phyloP scores from a whole-genome alignment of 2,329 filamentous ascomycete genomes.

The Aspergillus calidoustus region DNA sequence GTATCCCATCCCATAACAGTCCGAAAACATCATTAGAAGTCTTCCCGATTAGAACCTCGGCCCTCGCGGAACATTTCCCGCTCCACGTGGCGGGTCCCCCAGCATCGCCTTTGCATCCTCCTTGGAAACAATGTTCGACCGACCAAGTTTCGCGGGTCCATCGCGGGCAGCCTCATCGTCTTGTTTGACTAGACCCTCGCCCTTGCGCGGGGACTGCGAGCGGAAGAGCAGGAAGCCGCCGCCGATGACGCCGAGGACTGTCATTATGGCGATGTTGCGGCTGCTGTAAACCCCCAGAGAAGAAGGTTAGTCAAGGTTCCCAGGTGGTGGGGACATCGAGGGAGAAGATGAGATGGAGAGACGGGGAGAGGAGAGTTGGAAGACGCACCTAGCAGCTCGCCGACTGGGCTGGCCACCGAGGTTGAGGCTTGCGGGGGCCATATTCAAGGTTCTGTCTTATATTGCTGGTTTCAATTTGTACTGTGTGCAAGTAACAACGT shows the following conservation, averaged over 20 bases:
- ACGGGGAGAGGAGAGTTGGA: too few relatives aligned
- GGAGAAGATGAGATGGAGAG: not conserved
- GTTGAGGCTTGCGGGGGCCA: not conserved
- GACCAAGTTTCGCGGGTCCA: not conserved
- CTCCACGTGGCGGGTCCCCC: not conserved
- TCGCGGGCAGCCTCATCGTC: not conserved
- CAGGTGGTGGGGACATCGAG: too few relatives aligned
- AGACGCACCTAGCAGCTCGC: not conserved
- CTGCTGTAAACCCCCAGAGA: not conserved
- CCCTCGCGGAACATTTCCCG: conserved; percentile 4
- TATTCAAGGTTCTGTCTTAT: not conserved
- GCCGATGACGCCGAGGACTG: not conserved
- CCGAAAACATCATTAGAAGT: not conserved
- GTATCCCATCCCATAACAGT: too few relatives aligned
- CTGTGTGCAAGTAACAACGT: too few relatives aligned
- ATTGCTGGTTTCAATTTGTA: too few relatives aligned
- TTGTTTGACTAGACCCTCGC: not conserved
- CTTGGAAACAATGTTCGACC: not conserved
- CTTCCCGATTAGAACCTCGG: not conserved
- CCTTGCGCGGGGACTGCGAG: not conserved
- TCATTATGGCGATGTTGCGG: not conserved
- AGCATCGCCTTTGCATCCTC: not conserved
- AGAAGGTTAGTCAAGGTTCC: too few relatives aligned
- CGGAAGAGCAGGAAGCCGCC: conserved; percentile 2
- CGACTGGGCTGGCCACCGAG: not conserved